Evolutionary conservation across 148 eudicot species (phyloP).

Genomic region (Cornus controversa): DNA sequence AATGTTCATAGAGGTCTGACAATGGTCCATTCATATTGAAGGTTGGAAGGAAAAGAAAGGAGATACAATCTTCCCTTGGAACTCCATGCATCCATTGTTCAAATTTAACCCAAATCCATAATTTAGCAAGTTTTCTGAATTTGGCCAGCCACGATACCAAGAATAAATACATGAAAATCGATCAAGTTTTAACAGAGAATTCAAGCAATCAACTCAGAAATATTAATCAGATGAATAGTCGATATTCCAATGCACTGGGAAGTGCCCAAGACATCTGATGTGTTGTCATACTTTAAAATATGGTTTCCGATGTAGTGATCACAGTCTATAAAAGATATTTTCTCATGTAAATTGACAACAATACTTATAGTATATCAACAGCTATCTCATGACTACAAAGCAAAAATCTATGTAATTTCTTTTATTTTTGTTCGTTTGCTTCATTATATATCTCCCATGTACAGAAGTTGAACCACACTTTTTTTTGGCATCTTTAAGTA

Average conservation of each 20-base stretch:
- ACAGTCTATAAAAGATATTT: neutral
- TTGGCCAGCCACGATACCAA: too few relatives aligned
- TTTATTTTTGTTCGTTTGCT: too few relatives aligned
- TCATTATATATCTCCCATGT: too few relatives aligned
- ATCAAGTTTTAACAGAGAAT: neutral
- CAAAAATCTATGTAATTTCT: too few relatives aligned
- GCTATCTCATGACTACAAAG: too few relatives aligned
- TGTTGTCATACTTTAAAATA: too few relatives aligned
- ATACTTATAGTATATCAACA: neutral
- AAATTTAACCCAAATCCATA: neutral
- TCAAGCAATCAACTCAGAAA: neutral
- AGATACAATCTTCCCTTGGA: too few relatives aligned
- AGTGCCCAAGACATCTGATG: neutral
- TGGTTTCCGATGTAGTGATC: neutral
- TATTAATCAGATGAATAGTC: neutral
- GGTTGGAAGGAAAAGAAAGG: too few relatives aligned
- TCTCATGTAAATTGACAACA: neutral
- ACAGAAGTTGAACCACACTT: too few relatives aligned
- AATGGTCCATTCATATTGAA: too few relatives aligned
- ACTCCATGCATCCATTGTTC: neutral
- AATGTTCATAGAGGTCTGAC: too few relatives aligned
- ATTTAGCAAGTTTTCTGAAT: neutral
- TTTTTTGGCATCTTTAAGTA: too few relatives aligned
- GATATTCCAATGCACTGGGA: neutral
- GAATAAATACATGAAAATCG: neutral